Evolutionary conservation across 148 eudicot species (phyloP), one percentile per base, ranked within the genome.

Genomic region (Rheum nobile): DNA sequence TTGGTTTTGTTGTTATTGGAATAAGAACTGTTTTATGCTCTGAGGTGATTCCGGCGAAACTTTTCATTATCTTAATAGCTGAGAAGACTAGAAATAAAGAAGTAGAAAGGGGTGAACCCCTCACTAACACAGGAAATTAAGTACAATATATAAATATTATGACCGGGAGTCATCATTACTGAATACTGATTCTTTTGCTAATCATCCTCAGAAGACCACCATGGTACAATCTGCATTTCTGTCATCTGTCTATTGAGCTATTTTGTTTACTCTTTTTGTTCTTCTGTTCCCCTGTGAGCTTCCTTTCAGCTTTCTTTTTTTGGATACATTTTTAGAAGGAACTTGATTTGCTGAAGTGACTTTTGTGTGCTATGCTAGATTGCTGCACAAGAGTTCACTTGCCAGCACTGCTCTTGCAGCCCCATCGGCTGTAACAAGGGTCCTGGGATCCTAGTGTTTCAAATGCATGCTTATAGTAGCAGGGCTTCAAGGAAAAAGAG

Each of bases 311-410:
- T 54, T 4, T 46, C 24, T 54, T 24, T 54, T 59, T 28, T 61
- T 28, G 1, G 10, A 11, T 65, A 22, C 2, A 65, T 65, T 6
- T 34, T 4, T 14, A 16, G 5, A 65, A 65, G 41, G 70, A 22
- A 14, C 32, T 65, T 32, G 70, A 65, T 65, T 13, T 65, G 70
- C 17, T 65, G 22, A 65, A 31, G 70, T 65, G 41, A 65, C 70
- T 32, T 65, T 65, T 65, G 39, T 65, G 70, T 65, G 70, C 67
- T 29, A 7, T 61, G 67, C 67, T 61, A 29, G 67, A 61, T 61
- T 61, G 29, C 6, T 29, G 67, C 16, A 17, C 70, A 65, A 34
- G 70, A 34, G 4, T 32, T 31, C 70, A 32, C 70, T 65, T 12
- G 70, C 41, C 70, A 65, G 41, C 70, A 32, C 22, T 65, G 70